These are phyloP conservation scores for Termitomyces titanicus DNA, from an alignment of 768 basidiomycete species.

Conservation along the genomic window DNA sequence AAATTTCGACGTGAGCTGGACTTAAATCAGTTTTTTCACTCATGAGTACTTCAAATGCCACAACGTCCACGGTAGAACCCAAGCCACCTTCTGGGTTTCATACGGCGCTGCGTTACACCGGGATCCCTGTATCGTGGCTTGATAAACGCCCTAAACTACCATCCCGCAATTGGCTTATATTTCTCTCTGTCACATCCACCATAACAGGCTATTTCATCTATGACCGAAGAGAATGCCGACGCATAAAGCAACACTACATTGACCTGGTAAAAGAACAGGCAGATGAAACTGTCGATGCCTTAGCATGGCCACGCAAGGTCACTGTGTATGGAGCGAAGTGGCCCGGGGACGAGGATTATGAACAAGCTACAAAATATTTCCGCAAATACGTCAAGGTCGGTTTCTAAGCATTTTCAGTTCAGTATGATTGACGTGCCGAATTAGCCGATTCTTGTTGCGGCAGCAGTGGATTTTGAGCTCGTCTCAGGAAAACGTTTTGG, in stretches of 20 bases:
- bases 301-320: conserved; percentile 73
- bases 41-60: conserved; percentile 21
- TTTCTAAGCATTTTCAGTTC: conserved; percentile 9
- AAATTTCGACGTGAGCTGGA: conserved; percentile 7
- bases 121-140: conserved; percentile 73
- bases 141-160: conserved; percentile 83
- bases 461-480: conserved; percentile 90
- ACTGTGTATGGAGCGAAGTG: conserved; percentile 87
- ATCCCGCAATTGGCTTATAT: conserved; percentile 93
- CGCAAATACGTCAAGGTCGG: conserved; percentile 96
- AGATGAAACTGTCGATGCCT: conserved; percentile 57
- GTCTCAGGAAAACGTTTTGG: conserved; percentile 80
- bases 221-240: conserved; percentile 79
- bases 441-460: conserved; percentile 91
- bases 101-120: conserved; percentile 63
- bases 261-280: conserved; percentile 78
- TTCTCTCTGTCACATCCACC: conserved; percentile 73
- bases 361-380: conserved; percentile 83
- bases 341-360: conserved; percentile 93
- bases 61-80: conserved; percentile 14
- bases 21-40: conserved; percentile 6
- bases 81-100: conserved; percentile 48
- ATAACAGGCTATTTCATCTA: conserved; percentile 75
- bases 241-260: conserved; percentile 74
- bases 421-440: conserved; percentile 11